phyloP scores from a whole-genome alignment of 2,329 filamentous ascomycete species.

The Colletotrichum costaricense region DNA sequence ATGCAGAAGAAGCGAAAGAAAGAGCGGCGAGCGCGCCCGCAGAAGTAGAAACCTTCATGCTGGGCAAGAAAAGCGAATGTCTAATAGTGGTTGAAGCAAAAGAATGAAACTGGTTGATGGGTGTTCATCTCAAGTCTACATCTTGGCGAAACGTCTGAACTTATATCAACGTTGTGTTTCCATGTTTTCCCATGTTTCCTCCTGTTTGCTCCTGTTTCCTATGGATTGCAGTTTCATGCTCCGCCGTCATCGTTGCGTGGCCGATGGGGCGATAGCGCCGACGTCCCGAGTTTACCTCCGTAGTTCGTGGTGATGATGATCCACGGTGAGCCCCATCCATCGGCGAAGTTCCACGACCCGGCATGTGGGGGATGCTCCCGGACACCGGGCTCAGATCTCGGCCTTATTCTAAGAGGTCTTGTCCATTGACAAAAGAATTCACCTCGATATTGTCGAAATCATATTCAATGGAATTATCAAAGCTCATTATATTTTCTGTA shows the following conservation, averaged over 20 bases:
- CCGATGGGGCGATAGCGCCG: conserved; percentile 20
- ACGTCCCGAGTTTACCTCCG: conserved; percentile 1
- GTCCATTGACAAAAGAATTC: too few species aligned
- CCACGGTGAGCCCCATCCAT: conserved; percentile 8
- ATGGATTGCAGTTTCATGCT: not conserved
- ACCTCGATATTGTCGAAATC: not conserved
- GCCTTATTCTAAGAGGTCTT: not conserved
- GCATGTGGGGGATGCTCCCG: conserved; percentile 1
- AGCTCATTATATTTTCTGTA: not conserved
- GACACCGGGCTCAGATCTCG: not conserved
- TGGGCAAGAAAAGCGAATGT: conserved; percentile 15
- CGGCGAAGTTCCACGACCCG: conserved; percentile 20
- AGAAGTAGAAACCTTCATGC: conserved; percentile 19
- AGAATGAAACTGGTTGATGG: not conserved
- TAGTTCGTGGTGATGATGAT: conserved; percentile 12
- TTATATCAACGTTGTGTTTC: conserved; percentile 1
- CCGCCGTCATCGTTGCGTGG: conserved; percentile 18
- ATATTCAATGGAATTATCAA: not conserved
- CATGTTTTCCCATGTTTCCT: not conserved
- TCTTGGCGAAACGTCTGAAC: conserved; percentile 5
- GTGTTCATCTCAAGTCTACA: conserved; percentile 12
- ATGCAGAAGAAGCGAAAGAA: conserved; percentile 16
- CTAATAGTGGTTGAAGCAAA: not conserved
- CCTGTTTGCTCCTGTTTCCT: not conserved
- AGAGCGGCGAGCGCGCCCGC: conserved; percentile 17